Conservation (phyloP, 768 basidiomycete genomes). For the Clitopilus passeckerianus region DNA sequence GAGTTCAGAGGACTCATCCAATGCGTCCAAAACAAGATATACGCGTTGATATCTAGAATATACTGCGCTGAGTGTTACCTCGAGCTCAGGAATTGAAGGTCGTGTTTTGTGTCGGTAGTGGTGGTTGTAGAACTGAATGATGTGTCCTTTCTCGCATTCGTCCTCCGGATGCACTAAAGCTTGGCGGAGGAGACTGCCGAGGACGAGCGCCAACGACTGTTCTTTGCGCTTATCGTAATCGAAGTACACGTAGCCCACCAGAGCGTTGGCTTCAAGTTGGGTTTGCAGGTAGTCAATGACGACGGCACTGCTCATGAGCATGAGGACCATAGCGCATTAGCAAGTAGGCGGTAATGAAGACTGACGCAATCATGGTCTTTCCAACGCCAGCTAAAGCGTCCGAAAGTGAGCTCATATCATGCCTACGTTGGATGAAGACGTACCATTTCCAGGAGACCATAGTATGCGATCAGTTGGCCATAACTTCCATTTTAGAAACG, state of each 20-base stretch:
- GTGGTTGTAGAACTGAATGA: not conserved
- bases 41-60: not conserved
- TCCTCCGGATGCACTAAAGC: not conserved
- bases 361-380: not conserved
- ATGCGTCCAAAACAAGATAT: not conserved
- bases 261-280: not conserved
- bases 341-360: not conserved
- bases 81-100: not conserved
- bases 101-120: not conserved
- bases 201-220: not conserved
- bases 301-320: not conserved
- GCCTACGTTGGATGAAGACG: not conserved
- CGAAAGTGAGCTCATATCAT: not conserved
- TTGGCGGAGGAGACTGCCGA: not conserved
- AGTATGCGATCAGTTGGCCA: not conserved
- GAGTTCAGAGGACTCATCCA: not conserved
- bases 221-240: not conserved
- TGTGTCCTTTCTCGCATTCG: not conserved
- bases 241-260: not conserved
- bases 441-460: not conserved
- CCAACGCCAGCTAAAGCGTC: not conserved
- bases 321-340: not conserved
- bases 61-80: not conserved
- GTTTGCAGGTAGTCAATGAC: not conserved
- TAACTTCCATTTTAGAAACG: not conserved